Evolutionary conservation across 768 basidiomycete species (phyloP).

Genomic region (Megacollybia marginata): DNA sequence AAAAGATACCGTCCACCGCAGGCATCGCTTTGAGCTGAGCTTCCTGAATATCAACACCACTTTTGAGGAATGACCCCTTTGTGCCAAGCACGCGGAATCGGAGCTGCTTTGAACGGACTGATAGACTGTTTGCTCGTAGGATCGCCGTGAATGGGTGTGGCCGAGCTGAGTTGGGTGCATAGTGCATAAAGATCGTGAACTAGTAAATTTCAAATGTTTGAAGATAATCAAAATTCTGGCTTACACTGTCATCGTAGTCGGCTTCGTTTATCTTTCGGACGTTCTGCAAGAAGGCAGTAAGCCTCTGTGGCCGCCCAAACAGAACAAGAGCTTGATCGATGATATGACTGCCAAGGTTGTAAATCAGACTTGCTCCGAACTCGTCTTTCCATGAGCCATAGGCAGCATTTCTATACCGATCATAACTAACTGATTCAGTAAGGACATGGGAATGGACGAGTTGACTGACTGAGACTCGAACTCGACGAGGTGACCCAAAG

Average conservation of each 20-base stretch:
- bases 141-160: conserved; percentile 58
- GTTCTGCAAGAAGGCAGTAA: conserved; percentile 69
- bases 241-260: conserved; percentile 60
- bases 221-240: conserved; percentile 12
- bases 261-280: conserved; percentile 56
- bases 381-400: conserved; percentile 80
- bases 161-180: conserved; percentile 28
- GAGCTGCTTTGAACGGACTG: conserved; percentile 56
- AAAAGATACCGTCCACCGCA: conserved; percentile 36
- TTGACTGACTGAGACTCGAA: conserved; percentile 65
- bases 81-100: conserved; percentile 70
- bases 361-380: conserved; percentile 51
- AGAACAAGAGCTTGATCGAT: conserved; percentile 71
- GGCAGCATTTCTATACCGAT: conserved; percentile 59
- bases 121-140: conserved; percentile 62
- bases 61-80: conserved; percentile 66
- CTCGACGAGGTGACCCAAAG: conserved; percentile 56
- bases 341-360: conserved; percentile 75
- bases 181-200: conserved; percentile 51
- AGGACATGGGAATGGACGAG: neutral
- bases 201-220: conserved; percentile 9
- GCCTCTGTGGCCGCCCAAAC: conserved; percentile 63
- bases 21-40: conserved; percentile 58
- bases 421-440: conserved; percentile 40
- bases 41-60: conserved; percentile 75